A percentile compares a stretch with the other conserved stretches of the same genome.
phyloP scores from a whole-genome alignment of 371 early-diverging fungal genomes.

The Actinomortierella ambigua region DNA sequence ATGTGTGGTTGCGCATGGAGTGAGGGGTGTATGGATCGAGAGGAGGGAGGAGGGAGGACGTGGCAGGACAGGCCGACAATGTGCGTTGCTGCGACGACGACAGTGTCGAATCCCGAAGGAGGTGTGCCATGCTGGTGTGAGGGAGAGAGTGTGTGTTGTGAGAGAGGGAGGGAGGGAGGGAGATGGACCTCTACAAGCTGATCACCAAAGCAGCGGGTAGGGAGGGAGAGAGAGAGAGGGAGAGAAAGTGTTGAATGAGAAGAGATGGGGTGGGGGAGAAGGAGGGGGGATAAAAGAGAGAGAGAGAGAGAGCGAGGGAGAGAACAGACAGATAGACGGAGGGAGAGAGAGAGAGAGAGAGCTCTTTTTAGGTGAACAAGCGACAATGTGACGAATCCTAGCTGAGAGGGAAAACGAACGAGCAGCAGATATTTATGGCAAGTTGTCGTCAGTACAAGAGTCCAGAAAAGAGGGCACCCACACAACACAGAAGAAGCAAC shows the following conservation, averaged over 20 bases:
- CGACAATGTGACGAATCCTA: no score
- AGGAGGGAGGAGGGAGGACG: background rate
- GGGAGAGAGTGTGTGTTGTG: slow-evolving; percentile 11
- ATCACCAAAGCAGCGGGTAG: slow-evolving; percentile 1
- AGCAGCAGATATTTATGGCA: no score
- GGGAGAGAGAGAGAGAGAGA: background rate
- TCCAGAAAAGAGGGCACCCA: no score
- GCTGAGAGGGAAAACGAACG: no score
- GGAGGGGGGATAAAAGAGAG: background rate
- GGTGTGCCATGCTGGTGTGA: slow-evolving; percentile 8
- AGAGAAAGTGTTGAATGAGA: background rate
- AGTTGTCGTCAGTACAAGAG: no score
- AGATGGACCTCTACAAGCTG: background rate
- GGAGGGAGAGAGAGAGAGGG: slow-evolving; percentile 1
- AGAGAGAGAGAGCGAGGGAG: background rate
- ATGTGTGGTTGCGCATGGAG: slow-evolving; percentile 12
- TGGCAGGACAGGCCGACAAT: background rate
- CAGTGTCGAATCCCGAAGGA: no score
- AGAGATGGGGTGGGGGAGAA: background rate
- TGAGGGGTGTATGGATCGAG: slow-evolving; percentile 30
- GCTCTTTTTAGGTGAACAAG: no score
- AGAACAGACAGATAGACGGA: background rate
- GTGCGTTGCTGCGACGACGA: no score
- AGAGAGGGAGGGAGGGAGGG: background rate
- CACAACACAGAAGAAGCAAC: no score